phyloP scores from a whole-genome alignment of 2,329 filamentous ascomycete genomes.

The Eurotiales sp. region DNA sequence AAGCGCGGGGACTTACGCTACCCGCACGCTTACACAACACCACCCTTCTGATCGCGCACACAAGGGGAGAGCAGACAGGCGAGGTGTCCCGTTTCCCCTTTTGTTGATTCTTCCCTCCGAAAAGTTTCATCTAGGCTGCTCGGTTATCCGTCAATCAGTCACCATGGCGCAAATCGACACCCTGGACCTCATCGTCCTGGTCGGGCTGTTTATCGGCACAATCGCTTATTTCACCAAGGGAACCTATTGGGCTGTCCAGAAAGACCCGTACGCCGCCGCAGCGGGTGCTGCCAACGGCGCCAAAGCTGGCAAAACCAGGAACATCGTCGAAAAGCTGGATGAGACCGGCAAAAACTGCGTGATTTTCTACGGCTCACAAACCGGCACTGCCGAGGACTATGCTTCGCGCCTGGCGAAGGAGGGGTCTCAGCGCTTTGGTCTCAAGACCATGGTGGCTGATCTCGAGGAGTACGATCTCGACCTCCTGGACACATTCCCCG shows the following conservation, averaged over 20 bases:
- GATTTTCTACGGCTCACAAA: conserved; percentile 98
- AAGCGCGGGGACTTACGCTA: too few relatives aligned
- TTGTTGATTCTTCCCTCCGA: background rate
- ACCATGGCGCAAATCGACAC: conserved; percentile 95
- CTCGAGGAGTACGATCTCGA: conserved; percentile 97
- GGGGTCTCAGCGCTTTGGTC: conserved; percentile 89
- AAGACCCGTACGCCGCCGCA: conserved; percentile 82
- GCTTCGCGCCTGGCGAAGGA: conserved; percentile 95
- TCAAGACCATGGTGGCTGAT: conserved; percentile 98
- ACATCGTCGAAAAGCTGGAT: conserved; percentile 94
- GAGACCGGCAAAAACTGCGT: conserved; percentile 95
- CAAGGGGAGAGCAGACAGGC: background rate
- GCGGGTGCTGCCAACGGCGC: conserved; percentile 63
- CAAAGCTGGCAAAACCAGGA: conserved; percentile 80
- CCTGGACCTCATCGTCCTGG: conserved; percentile 88
- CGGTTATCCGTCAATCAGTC: conserved; percentile 1
- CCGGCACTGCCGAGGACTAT: conserved; percentile 96
- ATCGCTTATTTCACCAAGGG: conserved; percentile 97
- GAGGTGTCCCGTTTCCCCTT: background rate
- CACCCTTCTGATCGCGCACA: background rate
- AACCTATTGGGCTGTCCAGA: conserved; percentile 82
- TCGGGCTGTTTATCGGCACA: conserved; percentile 77
- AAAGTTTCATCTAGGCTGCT: background rate
- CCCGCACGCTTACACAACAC: background rate
- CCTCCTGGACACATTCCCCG: conserved; percentile 81